phyloP scores from a whole-genome alignment of 495 filamentous ascomycete genomes.

The Trypethelium eluteriae region DNA sequence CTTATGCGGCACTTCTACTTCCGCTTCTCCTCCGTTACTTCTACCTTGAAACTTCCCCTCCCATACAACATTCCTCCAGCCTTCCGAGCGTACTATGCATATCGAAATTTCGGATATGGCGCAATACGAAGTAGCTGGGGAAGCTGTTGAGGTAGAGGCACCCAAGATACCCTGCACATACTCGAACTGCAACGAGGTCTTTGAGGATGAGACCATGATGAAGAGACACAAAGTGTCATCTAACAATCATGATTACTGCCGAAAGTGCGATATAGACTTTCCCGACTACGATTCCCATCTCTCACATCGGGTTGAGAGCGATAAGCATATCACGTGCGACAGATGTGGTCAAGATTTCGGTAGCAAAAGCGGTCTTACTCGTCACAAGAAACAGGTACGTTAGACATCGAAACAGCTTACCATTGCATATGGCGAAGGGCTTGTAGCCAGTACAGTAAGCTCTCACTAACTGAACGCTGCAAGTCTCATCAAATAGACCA shows the following conservation, averaged over 20 bases:
- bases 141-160: background rate
- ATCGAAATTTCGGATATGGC: no score
- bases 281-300: slow-evolving; percentile 36
- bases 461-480: background rate
- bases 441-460: background rate
- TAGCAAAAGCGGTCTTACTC: slow-evolving; percentile 39
- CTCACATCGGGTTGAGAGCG: slow-evolving; percentile 32
- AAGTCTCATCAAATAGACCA: slow-evolving; percentile 39
- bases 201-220: slow-evolving; percentile 36
- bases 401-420: background rate
- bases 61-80: background rate
- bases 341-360: slow-evolving; percentile 47
- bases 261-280: slow-evolving; percentile 45
- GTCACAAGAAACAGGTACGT: slow-evolving; percentile 44
- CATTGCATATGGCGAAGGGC: background rate
- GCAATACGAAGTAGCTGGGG: background rate
- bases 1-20: no score
- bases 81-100: background rate
- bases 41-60: no score
- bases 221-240: slow-evolving; percentile 41
- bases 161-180: slow-evolving; percentile 17
- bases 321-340: slow-evolving; percentile 44
- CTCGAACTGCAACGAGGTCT: slow-evolving; percentile 21
- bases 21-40: background rate
- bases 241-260: slow-evolving; percentile 46